Evolutionary conservation across 805 yeast species (phyloP).

Genomic region (Vanderwaltozyma verrucispora): DNA sequence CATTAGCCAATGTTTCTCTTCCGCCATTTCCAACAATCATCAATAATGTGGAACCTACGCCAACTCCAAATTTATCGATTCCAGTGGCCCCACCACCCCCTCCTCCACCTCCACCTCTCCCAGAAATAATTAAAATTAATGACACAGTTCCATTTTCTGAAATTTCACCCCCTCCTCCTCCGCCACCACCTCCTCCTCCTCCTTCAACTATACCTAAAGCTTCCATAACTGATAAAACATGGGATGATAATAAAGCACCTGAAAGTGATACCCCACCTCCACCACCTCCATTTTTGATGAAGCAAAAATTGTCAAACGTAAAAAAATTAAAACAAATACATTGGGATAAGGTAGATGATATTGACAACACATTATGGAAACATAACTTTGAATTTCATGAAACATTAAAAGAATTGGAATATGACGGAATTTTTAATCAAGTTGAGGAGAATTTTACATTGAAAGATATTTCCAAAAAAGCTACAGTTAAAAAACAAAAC

Average conservation of each 20-base stretch:
- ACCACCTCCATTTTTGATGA: conserved; percentile 26
- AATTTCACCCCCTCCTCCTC: background rate
- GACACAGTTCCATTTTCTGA: conserved; percentile 13
- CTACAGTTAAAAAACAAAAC: conserved; percentile 24
- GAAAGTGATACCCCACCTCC: conserved; percentile 18
- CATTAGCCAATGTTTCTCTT: conserved; percentile 12
- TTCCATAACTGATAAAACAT: background rate
- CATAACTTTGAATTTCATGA: conserved; percentile 30
- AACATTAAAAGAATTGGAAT: conserved; percentile 38
- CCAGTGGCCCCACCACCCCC: conserved; percentile 11
- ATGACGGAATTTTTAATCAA: conserved; percentile 55
- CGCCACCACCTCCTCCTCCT: conserved; percentile 27
- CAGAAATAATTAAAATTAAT: conserved; percentile 11
- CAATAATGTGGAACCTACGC: no score
- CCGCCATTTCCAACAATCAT: no score
- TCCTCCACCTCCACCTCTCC: conserved; percentile 28
- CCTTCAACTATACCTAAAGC: conserved; percentile 5
- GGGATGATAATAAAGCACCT: background rate
- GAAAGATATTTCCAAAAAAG: conserved; percentile 32
- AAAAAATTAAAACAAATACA: conserved; percentile 66
- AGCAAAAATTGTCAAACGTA: conserved; percentile 27
- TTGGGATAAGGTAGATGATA: conserved; percentile 63
- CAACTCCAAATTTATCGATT: no score
- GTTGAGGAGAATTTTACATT: conserved; percentile 47
- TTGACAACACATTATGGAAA: conserved; percentile 58